Base-by-base conservation (phyloP, 169 alveolate species). In the Plasmodium gaboni region DNA sequence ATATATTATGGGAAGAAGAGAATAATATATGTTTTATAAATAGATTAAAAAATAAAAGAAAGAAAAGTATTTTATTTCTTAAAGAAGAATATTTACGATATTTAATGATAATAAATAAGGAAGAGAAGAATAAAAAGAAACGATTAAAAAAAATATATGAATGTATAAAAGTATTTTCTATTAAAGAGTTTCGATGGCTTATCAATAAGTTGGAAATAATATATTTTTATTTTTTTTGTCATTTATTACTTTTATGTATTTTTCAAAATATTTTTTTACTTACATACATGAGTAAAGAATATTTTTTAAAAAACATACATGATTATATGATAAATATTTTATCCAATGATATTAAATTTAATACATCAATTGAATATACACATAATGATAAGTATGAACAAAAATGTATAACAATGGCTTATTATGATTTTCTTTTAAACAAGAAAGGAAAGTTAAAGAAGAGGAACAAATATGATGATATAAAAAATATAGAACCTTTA, bases 341-440 rank as follows among this genome's bases (percentile, higher is more conserved):
- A 78, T 44, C 64, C n/a, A 63, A 44, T 42, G 71, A 59, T 19
- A 48, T 28, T 26, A 53, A 50, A 19, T 26, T 50, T n/a, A 42
- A 19, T 51, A 44, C 60, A 50, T n/a, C 42, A 32, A 78, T 76
- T 8, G 67, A 46, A 50, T 65, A 53, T 53, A 19, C 67, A 17
- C 32, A 15, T 48, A 69, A 78, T 67, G 55, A 78, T 68, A 59
- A 78, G 67, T 65, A 78, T 78, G 89, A 50, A 38, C 48, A n/a
- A 50, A 59, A 50, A 64, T 10, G 55, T 42, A 64, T 48, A 17
- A 78, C 22, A 64, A 78, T 78, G 76, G 53, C 59, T 78, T 50
- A 64, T 64, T 78, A 64, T 28, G 67, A 78, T 38, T 50, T 48
- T 38, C 10, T 38, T 64, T 51, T 51, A 69, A 51, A 50, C 28